phyloP scores from a whole-genome alignment of 2,329 filamentous ascomycete genomes.

The Ophiostoma angusticollis region DNA sequence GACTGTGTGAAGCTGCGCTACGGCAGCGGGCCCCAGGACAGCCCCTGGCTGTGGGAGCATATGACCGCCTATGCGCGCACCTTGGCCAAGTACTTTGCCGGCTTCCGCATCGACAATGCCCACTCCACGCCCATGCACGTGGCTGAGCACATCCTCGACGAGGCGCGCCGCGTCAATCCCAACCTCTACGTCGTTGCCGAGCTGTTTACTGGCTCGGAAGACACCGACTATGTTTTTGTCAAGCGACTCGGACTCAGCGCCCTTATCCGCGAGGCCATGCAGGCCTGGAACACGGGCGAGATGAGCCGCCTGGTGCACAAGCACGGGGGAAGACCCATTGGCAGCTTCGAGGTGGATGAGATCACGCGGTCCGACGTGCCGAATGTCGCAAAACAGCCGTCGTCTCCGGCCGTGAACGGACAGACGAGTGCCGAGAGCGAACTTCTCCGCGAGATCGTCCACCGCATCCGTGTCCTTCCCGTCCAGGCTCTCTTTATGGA shows the following conservation, averaged over 20 bases:
- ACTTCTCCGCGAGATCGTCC: constrained; percentile 51
- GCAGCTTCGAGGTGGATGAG: constrained; percentile 92
- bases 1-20: constrained; percentile 97
- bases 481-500: constrained; percentile 97
- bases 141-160: constrained; percentile 86
- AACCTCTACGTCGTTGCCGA: constrained; percentile 89
- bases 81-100: constrained; percentile 89
- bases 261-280: constrained; percentile 94
- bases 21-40: constrained; percentile 66
- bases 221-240: constrained; percentile 92
- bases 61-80: constrained; percentile 88
- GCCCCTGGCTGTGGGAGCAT: constrained; percentile 86
- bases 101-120: constrained; percentile 95
- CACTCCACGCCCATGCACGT: constrained; percentile 93
- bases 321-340: constrained; percentile 86
- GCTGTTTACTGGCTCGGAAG: constrained; percentile 88
- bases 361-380: constrained; percentile 48
- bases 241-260: constrained; percentile 84
- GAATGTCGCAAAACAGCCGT: constrained; percentile 29
- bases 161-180: constrained; percentile 77
- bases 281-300: constrained; percentile 90
- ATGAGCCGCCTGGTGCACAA: constrained; percentile 85
- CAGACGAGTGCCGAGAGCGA: constrained; percentile 13
- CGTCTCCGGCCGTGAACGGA: constrained; percentile 10
- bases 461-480: constrained; percentile 71